Conservation (phyloP, 495 filamentous ascomycete genomes). For the Recurvomyces mirabilis region DNA sequence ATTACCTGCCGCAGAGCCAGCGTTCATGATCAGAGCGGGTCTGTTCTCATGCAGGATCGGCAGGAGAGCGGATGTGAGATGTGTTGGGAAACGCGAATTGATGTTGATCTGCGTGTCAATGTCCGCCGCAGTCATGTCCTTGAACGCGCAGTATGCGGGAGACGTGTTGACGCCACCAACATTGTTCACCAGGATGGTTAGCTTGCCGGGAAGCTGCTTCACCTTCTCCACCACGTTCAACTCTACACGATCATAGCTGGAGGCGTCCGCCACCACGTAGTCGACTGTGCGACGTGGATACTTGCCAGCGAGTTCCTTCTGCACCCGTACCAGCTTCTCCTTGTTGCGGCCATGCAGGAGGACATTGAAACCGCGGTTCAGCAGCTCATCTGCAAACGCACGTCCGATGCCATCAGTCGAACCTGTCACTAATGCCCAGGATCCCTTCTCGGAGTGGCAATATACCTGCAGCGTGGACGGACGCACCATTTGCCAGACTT, state of each 20-base stretch:
- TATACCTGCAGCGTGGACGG: conserved; percentile 7
- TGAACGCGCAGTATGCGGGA: background rate
- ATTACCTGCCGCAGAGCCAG: conserved; percentile 22
- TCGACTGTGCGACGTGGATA: conserved; percentile 28
- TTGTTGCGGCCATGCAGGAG: conserved; percentile 44
- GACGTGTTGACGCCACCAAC: conserved; percentile 25
- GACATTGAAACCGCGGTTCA: conserved; percentile 42
- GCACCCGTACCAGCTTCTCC: conserved; percentile 33
- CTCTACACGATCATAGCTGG: conserved; percentile 10
- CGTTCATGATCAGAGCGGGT: conserved; percentile 35
- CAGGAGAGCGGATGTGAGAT: conserved; percentile 34
- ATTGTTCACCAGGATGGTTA: conserved; percentile 38
- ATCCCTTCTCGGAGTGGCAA: background rate
- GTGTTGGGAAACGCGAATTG: conserved; percentile 25
- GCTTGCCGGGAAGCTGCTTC: conserved; percentile 17
- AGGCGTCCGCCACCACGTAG: conserved; percentile 30
- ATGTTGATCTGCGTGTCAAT: conserved; percentile 17
- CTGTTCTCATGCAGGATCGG: conserved; percentile 25
- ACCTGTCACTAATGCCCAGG: conserved; percentile 51
- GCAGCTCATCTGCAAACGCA: conserved; percentile 21
- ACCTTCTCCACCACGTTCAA: conserved; percentile 12
- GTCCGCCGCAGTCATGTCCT: conserved; percentile 4
- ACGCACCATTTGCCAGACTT: conserved; percentile 5
- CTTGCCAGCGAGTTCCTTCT: conserved; percentile 22
- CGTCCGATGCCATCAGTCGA: conserved; percentile 49